These are phyloP conservation scores for Corchorus olitorius DNA, from an alignment of 345 rosid species.

Conservation along the genomic window DNA sequence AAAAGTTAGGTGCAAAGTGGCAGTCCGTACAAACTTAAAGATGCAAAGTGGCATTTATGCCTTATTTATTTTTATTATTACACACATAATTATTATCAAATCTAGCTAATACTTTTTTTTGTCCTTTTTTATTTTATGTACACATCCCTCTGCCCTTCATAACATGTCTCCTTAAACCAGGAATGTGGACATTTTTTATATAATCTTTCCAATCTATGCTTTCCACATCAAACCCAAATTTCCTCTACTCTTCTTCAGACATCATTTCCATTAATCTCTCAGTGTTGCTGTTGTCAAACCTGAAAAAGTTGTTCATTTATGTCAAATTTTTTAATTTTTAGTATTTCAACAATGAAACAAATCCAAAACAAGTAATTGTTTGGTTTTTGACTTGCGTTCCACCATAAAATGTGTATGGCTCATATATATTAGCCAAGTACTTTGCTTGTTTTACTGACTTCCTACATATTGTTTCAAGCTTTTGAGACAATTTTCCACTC, in stretches of 20 bases:
- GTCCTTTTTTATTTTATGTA: too few species aligned
- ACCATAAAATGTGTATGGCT: slow-evolving; percentile 85
- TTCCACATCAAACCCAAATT: slow-evolving; percentile 58
- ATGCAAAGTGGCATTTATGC: too few species aligned
- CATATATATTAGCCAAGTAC: slow-evolving; percentile 74
- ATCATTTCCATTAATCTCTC: slow-evolving; percentile 66
- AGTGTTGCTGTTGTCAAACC: slow-evolving; percentile 88
- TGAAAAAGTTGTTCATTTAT: slow-evolving; percentile 22
- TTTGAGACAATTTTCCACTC: slow-evolving; percentile 55
- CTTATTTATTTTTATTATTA: too few species aligned
- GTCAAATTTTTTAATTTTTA: background rate
- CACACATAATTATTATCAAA: too few species aligned
- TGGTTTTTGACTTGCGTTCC: slow-evolving; percentile 57
- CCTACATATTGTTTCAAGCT: slow-evolving; percentile 49
- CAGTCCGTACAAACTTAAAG: too few species aligned
- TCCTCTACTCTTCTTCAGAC: slow-evolving; percentile 74
- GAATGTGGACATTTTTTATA: slow-evolving; percentile 53
- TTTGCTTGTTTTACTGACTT: slow-evolving; percentile 84
- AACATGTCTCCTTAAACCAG: slow-evolving; percentile 64
- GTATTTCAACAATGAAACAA: background rate
- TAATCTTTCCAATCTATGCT: slow-evolving; percentile 68
- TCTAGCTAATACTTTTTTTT: too few species aligned
- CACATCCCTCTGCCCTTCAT: slow-evolving; percentile 34
- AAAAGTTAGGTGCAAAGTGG: too few species aligned
- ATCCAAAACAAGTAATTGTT: too few species aligned